phyloP scores from a whole-genome alignment of 352 stramenopile species.

The Thalassiosira hispida region DNA sequence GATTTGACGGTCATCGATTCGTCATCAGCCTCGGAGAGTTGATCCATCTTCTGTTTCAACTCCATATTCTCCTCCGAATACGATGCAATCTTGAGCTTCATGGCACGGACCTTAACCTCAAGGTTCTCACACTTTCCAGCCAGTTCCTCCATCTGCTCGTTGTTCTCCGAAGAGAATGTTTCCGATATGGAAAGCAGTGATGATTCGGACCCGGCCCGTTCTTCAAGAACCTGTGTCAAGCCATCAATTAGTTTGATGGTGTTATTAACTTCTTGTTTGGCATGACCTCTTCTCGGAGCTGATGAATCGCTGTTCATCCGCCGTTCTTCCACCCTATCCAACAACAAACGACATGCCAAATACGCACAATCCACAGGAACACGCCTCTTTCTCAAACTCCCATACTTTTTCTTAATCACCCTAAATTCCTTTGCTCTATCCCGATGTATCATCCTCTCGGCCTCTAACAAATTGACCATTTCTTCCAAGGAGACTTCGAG shows the following conservation, averaged over 20 bases:
- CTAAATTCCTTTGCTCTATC: not conserved
- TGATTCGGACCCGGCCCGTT: not conserved
- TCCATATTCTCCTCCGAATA: not conserved
- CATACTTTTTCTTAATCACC: conserved; percentile 7
- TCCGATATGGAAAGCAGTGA: not conserved
- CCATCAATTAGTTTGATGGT: conserved; percentile 1
- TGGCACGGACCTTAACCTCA: conserved; percentile 7
- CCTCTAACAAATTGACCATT: conserved; percentile 8
- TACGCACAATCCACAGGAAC: conserved; percentile 10
- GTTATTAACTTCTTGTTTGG: not conserved
- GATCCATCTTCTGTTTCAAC: conserved; percentile 9
- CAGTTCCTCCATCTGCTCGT: conserved; percentile 20
- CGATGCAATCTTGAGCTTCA: conserved; percentile 20
- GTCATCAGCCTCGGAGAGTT: not conserved
- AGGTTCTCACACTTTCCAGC: conserved; percentile 7
- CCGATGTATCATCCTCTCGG: not conserved
- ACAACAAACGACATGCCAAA: conserved; percentile 1
- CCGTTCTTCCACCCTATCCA: conserved; percentile 9
- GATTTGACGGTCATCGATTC: not conserved
- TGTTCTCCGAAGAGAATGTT: conserved; percentile 1
- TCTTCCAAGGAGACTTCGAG: conserved; percentile 17
- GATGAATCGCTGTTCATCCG: not conserved
- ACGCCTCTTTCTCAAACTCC: conserved; percentile 6
- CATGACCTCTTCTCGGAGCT: too few species aligned
- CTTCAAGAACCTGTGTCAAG: not conserved